Conservation (phyloP, 352 stramenopile species). For the Pythium brachiatum region DNA sequence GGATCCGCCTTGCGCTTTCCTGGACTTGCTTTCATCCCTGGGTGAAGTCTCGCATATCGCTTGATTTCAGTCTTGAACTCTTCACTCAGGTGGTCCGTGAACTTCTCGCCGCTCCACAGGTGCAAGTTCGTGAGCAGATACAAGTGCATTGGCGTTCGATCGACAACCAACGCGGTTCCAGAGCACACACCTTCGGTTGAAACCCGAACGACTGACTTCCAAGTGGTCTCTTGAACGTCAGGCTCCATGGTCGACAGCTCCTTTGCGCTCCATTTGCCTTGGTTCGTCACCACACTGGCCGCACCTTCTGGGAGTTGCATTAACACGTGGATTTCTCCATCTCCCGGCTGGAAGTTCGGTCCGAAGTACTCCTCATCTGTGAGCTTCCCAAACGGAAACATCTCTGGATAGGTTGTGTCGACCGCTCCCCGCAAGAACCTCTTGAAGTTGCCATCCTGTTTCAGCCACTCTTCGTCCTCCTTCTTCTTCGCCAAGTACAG, state of each 20-base stretch:
- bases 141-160: slow-evolving; percentile 29
- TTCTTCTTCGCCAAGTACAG: slow-evolving; percentile 14
- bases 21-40: slow-evolving; percentile 22
- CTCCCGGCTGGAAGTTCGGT: slow-evolving; percentile 14
- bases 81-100: slow-evolving; percentile 26
- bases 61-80: slow-evolving; percentile 33
- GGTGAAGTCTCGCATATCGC: slow-evolving; percentile 23
- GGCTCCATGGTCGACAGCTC: too few relatives aligned
- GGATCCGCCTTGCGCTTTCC: slow-evolving; percentile 19
- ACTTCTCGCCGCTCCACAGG: slow-evolving; percentile 25
- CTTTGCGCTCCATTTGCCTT: too few relatives aligned
- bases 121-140: slow-evolving; percentile 39
- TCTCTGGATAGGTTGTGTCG: slow-evolving; percentile 9
- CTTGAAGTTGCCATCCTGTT: neutral
- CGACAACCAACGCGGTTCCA: slow-evolving; percentile 34
- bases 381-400: slow-evolving; percentile 11
- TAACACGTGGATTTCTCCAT: slow-evolving; percentile 22
- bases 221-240: slow-evolving; percentile 28
- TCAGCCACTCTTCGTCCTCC: slow-evolving; percentile 15
- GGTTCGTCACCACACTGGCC: too few relatives aligned
- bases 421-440: slow-evolving; percentile 9
- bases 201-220: slow-evolving; percentile 36
- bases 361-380: slow-evolving; percentile 18
- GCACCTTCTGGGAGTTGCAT: slow-evolving; percentile 11
- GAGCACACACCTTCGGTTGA: slow-evolving; percentile 18